phyloP scores from a whole-genome alignment of 805 yeast genomes.

The Candida dajiaensis region DNA sequence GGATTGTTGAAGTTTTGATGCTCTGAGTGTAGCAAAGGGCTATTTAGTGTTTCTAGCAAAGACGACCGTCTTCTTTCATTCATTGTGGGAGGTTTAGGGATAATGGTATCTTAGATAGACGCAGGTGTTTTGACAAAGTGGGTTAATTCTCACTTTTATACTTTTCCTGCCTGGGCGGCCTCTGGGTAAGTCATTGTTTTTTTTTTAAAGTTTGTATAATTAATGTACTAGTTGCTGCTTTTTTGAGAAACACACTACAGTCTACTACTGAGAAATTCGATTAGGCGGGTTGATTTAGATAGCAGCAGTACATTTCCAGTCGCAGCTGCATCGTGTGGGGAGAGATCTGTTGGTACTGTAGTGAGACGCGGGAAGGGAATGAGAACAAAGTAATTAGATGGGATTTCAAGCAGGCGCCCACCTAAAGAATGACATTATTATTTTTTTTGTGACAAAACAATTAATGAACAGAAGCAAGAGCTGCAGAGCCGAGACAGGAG shows the following conservation, averaged over 20 bases:
- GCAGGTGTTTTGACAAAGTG: neutral
- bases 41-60: conserved; percentile 8
- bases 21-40: conserved; percentile 7
- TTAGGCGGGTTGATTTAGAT: neutral
- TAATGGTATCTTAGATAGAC: too few relatives aligned
- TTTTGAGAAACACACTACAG: neutral
- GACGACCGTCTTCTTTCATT: conserved; percentile 11
- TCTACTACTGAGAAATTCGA: neutral
- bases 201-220: neutral
- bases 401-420: too few relatives aligned
- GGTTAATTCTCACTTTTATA: neutral
- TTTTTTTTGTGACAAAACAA: too few relatives aligned
- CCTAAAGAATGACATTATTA: too few relatives aligned
- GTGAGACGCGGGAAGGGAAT: neutral
- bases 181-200: neutral
- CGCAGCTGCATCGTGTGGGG: neutral
- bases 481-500: too few relatives aligned
- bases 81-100: too few relatives aligned
- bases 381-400: too few relatives aligned
- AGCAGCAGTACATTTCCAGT: neutral
- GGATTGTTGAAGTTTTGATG: neutral
- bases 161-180: neutral
- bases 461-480: too few relatives aligned
- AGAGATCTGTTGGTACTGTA: too few relatives aligned
- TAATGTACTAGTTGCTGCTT: neutral